A percentile compares a stretch with the other conserved stretches of the same genome.
Conservation (phyloP, 768 basidiomycete species). For the Mycena leptocephala region DNA sequence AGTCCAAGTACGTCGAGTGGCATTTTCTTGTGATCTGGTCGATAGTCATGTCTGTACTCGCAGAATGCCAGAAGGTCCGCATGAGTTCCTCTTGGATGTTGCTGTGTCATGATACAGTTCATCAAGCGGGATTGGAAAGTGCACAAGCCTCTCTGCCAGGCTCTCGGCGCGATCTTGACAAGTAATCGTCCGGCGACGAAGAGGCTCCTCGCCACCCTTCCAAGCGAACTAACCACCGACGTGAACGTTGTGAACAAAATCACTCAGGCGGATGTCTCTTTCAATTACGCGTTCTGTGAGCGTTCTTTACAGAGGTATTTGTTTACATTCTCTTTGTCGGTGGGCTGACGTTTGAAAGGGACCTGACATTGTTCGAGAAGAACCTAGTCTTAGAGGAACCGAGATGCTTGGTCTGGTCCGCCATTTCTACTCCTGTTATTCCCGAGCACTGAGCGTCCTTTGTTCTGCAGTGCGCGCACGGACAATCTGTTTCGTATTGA, state of each 20-base stretch:
- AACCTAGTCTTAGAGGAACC: conserved; percentile 42
- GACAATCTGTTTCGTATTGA: conserved; percentile 45
- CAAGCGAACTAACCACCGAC: conserved; percentile 13
- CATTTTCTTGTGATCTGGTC: not conserved
- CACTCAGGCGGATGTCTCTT: not conserved
- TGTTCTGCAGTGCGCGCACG: conserved; percentile 33
- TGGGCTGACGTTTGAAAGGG: not conserved
- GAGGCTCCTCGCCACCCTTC: not conserved
- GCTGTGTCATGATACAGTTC: not conserved
- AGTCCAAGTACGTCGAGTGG: not conserved
- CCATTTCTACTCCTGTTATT: not conserved
- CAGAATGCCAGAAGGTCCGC: conserved; percentile 10
- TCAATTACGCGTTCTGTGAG: not conserved
- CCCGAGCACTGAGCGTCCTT: not conserved
- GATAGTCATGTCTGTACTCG: not conserved
- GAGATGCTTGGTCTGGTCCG: conserved; percentile 40
- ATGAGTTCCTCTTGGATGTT: not conserved
- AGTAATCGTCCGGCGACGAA: not conserved
- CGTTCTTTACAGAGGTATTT: conserved; percentile 6
- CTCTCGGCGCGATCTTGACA: conserved; percentile 10
- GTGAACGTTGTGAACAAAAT: conserved; percentile 14
- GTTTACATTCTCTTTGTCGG: not conserved
- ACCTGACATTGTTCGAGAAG: conserved; percentile 10
- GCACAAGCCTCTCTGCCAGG: conserved; percentile 30
- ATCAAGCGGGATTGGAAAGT: conserved; percentile 21